These are phyloP conservation scores for Penicillium sp. DNA, from an alignment of 2,329 filamentous ascomycete genomes.

Conservation along the genomic window DNA sequence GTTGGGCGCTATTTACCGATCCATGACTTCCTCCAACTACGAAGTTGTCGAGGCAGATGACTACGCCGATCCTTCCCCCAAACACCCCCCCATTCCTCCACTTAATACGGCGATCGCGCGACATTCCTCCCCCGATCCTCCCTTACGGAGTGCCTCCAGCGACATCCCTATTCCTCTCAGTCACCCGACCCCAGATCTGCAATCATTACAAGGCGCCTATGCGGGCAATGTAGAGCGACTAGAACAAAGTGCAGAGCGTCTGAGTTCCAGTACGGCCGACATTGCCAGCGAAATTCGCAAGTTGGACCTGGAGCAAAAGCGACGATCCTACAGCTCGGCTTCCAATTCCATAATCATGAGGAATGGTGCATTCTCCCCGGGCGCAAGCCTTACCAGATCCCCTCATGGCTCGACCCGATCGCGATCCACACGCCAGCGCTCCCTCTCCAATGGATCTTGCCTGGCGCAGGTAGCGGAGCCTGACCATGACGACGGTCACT, in stretches of 20 bases:
- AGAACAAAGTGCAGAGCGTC: conserved; percentile 49
- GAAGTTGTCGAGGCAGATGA: conserved; percentile 50
- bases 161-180: conserved; percentile 45
- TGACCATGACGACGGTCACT: conserved; percentile 32
- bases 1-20: conserved; percentile 39
- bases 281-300: conserved; percentile 48
- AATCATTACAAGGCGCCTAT: conserved; percentile 53
- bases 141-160: conserved; percentile 41
- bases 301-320: conserved; percentile 47
- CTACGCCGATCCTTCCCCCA: conserved; percentile 35
- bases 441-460: conserved; percentile 37
- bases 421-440: conserved; percentile 40
- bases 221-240: conserved; percentile 51
- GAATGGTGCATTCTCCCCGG: conserved; percentile 44
- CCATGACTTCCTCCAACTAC: conserved; percentile 42
- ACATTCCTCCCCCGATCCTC: conserved; percentile 31
- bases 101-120: conserved; percentile 27
- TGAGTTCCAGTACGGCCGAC: conserved; percentile 48
- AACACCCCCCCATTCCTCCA: conserved; percentile 27
- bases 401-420: conserved; percentile 46
- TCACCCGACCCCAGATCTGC: conserved; percentile 51
- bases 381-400: conserved; percentile 33
- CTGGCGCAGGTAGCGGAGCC: conserved; percentile 43
- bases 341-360: conserved; percentile 45
- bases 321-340: conserved; percentile 42